phyloP scores from a whole-genome alignment of 805 yeast genomes.

The Candida endomychidarum region DNA sequence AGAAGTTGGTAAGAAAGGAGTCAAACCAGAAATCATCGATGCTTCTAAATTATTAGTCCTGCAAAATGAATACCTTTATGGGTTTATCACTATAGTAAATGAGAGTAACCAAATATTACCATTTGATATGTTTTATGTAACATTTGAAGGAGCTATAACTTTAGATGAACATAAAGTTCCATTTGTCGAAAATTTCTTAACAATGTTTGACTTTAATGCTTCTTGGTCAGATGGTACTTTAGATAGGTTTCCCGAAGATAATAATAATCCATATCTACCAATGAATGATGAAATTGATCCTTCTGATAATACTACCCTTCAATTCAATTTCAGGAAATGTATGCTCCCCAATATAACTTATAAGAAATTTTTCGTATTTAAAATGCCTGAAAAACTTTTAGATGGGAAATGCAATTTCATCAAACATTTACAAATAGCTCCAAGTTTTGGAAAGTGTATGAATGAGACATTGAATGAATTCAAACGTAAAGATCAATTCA shows the following conservation, averaged over 20 bases:
- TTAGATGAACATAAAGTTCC: slow-evolving; percentile 15
- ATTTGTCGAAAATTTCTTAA: slow-evolving; percentile 26
- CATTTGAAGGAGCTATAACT: slow-evolving; percentile 35
- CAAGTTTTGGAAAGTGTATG: slow-evolving; percentile 35
- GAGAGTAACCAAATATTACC: slow-evolving; percentile 28
- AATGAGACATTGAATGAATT: slow-evolving; percentile 26
- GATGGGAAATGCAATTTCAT: slow-evolving; percentile 35
- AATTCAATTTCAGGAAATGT: slow-evolving; percentile 24
- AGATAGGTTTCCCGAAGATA: slow-evolving; percentile 32
- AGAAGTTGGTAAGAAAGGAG: slow-evolving; percentile 32
- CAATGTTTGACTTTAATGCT: slow-evolving; percentile 44
- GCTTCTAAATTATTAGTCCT: slow-evolving; percentile 31
- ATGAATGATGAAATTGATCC: slow-evolving; percentile 27
- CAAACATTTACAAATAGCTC: slow-evolving; percentile 38
- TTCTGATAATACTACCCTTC: slow-evolving; percentile 28
- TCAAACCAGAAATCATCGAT: slow-evolving; percentile 29
- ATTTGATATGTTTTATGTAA: slow-evolving; percentile 40
- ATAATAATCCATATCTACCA: slow-evolving; percentile 29
- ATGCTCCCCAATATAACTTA: slow-evolving; percentile 33
- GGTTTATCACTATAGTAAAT: slow-evolving; percentile 33
- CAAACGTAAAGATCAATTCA: slow-evolving; percentile 4
- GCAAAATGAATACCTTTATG: slow-evolving; percentile 40
- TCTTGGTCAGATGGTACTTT: slow-evolving; percentile 38
- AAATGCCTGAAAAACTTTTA: slow-evolving; percentile 35
- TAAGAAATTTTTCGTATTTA: slow-evolving; percentile 42